phyloP scores from a whole-genome alignment of 108 stramenopile genomes.

The Pseudonitzschia multiseries region DNA sequence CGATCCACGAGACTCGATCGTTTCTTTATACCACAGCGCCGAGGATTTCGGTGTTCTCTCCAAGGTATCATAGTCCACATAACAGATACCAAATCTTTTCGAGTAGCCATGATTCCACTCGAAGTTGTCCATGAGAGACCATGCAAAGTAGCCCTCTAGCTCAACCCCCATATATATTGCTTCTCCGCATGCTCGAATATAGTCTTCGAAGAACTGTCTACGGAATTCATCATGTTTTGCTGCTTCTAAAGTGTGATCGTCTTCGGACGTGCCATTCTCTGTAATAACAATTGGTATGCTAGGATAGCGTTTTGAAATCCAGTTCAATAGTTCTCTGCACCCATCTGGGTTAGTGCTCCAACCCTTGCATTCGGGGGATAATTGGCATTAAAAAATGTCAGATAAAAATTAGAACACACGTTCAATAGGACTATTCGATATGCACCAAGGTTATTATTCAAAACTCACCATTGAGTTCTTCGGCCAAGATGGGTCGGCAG shows the following conservation, averaged over 20 bases:
- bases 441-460: not conserved
- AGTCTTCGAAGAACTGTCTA: slow-evolving; percentile 59
- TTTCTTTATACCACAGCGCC: slow-evolving; percentile 63
- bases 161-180: slow-evolving; percentile 74
- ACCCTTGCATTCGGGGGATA: not conserved
- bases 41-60: slow-evolving; percentile 81
- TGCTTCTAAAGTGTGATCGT: slow-evolving; percentile 52
- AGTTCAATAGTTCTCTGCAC: slow-evolving; percentile 64
- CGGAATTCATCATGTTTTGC: slow-evolving; percentile 59
- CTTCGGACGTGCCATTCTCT: slow-evolving; percentile 77
- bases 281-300: slow-evolving; percentile 65
- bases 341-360: slow-evolving; percentile 73
- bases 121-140: slow-evolving; percentile 94
- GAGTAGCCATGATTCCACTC: slow-evolving; percentile 93
- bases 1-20: slow-evolving; percentile 54
- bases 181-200: slow-evolving; percentile 64
- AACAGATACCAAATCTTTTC: slow-evolving; percentile 84
- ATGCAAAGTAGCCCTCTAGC: slow-evolving; percentile 91
- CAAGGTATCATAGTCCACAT: slow-evolving; percentile 85
- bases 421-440: slow-evolving; percentile 31
- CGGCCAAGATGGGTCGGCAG: slow-evolving; percentile 50
- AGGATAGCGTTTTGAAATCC: slow-evolving; percentile 68
- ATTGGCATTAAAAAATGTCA: not conserved
- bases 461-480: slow-evolving; percentile 57
- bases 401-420: slow-evolving; percentile 8